Base-by-base conservation (phyloP, 495 filamentous ascomycete species). In the Recurvomyces mirabilis region DNA sequence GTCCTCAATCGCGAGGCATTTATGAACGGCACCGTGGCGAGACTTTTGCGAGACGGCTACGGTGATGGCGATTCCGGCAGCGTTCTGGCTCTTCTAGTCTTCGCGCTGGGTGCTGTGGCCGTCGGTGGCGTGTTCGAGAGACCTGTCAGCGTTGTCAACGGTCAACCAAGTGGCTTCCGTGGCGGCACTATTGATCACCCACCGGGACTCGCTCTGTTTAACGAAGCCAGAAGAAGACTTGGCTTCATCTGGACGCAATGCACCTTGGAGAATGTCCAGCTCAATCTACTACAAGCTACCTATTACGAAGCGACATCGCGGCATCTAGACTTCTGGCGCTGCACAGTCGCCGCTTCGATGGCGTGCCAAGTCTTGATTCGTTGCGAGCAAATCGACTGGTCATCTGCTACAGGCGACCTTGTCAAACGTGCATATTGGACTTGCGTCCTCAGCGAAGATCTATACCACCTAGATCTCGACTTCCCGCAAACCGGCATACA, bases 381-480 rank as follows among this genome's bases (percentile, higher is more conserved):
- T 6, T 72, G 68, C 71, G 71, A 62, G 24, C 35, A 65, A 0
- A 61, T 64, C 13, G 67, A 67, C 39, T 62, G 73, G 56, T 61
- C 66, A 25, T 67, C 67, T 1, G 60, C 58, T 5, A 57, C 62
- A 45, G 68, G 65, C 4, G 68, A 75, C 45, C 50, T 73, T 20
- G 59, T 74, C 14, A 69, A 73, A 42, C 65, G 74, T 40, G 61
- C 59, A 0, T 78, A 70, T 34, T 78, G 74, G 74, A 68, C 71
- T 46, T 77, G 74, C 49, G 64, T 67, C 7, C 65, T 76, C 26
- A 70, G 74, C 59, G 74, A 78, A 49, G 73, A 71, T n/a, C 65
- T 63, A 20, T 57, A 75, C 5, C 65, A 74, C 30, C 59, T 77
- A 23, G 74, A 78, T 45, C 57, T 77, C 1, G 73, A 73, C 28